Base-by-base conservation (phyloP, 306 rosid species). In the Morella rubra region DNA sequence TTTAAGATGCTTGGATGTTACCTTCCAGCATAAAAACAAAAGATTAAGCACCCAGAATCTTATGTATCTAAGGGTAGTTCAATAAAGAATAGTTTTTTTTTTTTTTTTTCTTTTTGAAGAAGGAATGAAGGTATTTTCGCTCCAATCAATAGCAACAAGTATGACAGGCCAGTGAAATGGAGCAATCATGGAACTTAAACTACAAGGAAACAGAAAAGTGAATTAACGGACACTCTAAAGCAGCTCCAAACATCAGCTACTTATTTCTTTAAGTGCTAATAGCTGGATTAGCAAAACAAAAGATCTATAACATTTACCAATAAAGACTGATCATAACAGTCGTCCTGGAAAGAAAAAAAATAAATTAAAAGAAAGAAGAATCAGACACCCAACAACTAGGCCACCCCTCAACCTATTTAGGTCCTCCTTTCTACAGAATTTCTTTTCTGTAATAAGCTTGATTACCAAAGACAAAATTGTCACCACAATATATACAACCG, bases 1-100 rank as follows among this genome's bases (percentile, higher is more conserved):
- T 80, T 91, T 96, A 16, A 85, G 83, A 86, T 89, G 93, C 82
- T 87, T 96, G 50, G 96, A 77, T 4, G 91, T 88, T 81, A 96
- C 94, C 99, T 96, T 79, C 24, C 87, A 76, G 82, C 19, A 81
- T 24, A 82, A 86, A 77, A 73, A 52, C 84, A 89, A 41, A 15
- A 37, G 46, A 37, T 73, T 40, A 61, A 74, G 72, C 44, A 72
- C 50, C 81, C 68, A 77, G 72, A 41, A 62, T 71, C 50, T 65
- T 41, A 65, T 2, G 64, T 47, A 50, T 49, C 22, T 60, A 77
- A 64, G 53, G 27, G 53, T 40, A 53, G 79, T 61, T 73, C 77
- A 44, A 65, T 77, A 46, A 40, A 67, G 62, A 65, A 65, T 9
- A 4, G 16, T 14, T 42, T 13, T 8, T 18, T 24, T 14, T 42